Evolutionary conservation across 176 grass and related monocot genomes (phyloP), one percentile per base, ranked within the genome.

Genomic region (Rhipidocladum racemiflorum): DNA sequence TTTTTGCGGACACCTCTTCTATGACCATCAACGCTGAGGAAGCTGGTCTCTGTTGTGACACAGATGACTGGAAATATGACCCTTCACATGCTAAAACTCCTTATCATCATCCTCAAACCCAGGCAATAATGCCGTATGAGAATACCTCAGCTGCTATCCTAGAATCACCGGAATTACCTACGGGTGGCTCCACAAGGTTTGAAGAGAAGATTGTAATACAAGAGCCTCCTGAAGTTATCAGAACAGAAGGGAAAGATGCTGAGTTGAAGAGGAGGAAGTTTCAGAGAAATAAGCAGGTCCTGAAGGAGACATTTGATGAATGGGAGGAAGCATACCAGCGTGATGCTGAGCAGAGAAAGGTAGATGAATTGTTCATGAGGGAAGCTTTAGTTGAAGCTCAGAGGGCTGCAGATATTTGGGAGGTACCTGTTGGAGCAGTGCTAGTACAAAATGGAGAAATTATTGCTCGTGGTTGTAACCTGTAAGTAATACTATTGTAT

Each of bases 361-460:
- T 84, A 45, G 95, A 98, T 72, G 92, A 98, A 51, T 86, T 93
- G 81, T 98, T 95, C 89, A 98, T 98, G 95, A 92, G 85, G 75
- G 95, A 98, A 89, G 95, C 95, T 49, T 90, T 98, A 71, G 81
- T 84, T n/a, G 95, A 98, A 92, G 95, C 95, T 79, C 88, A 93
- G 65, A 90, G 90, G 68, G 95, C 95, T 77, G 88, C 92, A 85
- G 95, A 98, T 78, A 88, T 88, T 49, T 98, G 95, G 95, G 95
- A 98, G 79, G 95, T 98, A 54, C 95, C 95, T 0, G 95, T 98
- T 84, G 95, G 95, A 76, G 92, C 95, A 68, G 95, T 98, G 65
- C 76, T 98, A 29, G 95, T 98, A 42, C 90, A 88, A 64, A 89
- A 93, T 79, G 92, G 95, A 7, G 89, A 98, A 85, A 92, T 98